Percentiles rank a stretch among this genome's conserved stretches.
Conservation (phyloP, 2,329 filamentous ascomycete genomes). For the Drechslerella dactyloides region DNA sequence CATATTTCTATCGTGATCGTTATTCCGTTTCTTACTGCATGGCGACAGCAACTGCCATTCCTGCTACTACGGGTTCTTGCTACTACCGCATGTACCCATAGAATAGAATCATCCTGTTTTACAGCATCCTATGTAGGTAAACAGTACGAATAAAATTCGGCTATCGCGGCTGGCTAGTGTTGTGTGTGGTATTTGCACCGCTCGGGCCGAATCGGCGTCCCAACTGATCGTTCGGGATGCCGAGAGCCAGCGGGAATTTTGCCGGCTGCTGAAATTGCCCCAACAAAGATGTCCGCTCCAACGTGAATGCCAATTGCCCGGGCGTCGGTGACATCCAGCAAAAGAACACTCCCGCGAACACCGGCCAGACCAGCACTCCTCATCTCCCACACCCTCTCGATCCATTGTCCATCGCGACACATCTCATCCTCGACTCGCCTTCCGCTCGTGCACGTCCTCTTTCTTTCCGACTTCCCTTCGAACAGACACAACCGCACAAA, state of each 20-base stretch:
- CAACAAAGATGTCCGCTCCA: conserved; percentile 1
- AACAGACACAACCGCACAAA: background rate
- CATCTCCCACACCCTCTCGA: background rate
- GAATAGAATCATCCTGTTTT: too few species aligned
- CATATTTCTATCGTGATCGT: too few species aligned
- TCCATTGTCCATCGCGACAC: background rate
- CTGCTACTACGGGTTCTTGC: too few species aligned
- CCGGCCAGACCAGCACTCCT: background rate
- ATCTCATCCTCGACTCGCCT: background rate
- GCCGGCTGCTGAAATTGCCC: background rate
- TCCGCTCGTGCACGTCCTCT: background rate
- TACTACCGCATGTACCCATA: too few species aligned
- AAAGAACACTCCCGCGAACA: background rate
- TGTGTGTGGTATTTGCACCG: background rate
- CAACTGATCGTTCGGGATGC: background rate
- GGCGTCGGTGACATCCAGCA: background rate
- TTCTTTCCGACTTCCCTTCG: background rate
- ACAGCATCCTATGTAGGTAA: too few species aligned
- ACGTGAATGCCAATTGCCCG: background rate
- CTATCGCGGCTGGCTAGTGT: background rate
- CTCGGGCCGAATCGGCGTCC: background rate
- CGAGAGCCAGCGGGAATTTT: background rate
- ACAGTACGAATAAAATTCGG: too few species aligned
- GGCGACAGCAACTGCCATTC: too few species aligned
- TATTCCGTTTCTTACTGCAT: too few species aligned